A percentile compares a stretch with the other conserved stretches of the same genome.
Evolutionary conservation across 495 filamentous ascomycete genomes (phyloP).

Genomic region (Chaetomidium leptoderma): DNA sequence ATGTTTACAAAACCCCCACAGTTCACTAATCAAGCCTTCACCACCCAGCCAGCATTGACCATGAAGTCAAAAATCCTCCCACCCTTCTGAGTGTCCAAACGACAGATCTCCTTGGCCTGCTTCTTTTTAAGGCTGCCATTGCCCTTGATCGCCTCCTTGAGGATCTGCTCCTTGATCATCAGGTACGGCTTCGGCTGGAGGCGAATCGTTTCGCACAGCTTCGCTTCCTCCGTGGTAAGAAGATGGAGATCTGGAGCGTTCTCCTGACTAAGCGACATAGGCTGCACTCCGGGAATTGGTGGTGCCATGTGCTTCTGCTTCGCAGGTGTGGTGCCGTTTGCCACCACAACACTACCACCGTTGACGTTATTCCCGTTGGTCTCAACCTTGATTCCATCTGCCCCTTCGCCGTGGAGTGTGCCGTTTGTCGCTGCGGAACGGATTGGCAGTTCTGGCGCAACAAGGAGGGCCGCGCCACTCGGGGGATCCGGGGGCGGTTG

Average conservation of each 20-base stretch:
- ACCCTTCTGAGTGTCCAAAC: slow-evolving; percentile 50
- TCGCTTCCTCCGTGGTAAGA: slow-evolving; percentile 74
- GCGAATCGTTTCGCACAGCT: slow-evolving; percentile 76
- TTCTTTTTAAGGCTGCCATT: slow-evolving; percentile 90
- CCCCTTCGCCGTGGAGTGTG: slow-evolving; percentile 14
- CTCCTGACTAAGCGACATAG: slow-evolving; percentile 68
- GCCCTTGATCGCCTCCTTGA: slow-evolving; percentile 83
- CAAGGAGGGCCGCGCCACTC: slow-evolving; percentile 64
- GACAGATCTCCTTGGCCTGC: slow-evolving; percentile 61
- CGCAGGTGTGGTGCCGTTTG: slow-evolving; percentile 34
- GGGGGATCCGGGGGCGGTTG: slow-evolving; percentile 62
- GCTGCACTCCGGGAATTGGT: slow-evolving; percentile 53
- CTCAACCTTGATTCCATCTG: slow-evolving; percentile 30
- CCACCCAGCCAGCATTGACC: slow-evolving; percentile 87
- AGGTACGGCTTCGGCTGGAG: slow-evolving; percentile 91
- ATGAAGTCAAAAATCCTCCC: slow-evolving; percentile 88
- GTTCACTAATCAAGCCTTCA: slow-evolving; percentile 51
- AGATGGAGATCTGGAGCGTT: slow-evolving; percentile 80
- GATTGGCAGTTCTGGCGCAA: slow-evolving; percentile 69
- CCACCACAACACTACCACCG: slow-evolving; percentile 39
- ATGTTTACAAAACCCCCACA: neutral
- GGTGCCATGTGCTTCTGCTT: slow-evolving; percentile 44
- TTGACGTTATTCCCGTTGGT: slow-evolving; percentile 36
- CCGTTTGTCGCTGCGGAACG: slow-evolving; percentile 37
- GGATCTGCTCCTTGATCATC: slow-evolving; percentile 82